Percentiles rank a stretch among this genome's conserved stretches.
Evolutionary conservation across 192 early-diverging fungal species (phyloP).

Genomic region (Chytriomyces sp.): DNA sequence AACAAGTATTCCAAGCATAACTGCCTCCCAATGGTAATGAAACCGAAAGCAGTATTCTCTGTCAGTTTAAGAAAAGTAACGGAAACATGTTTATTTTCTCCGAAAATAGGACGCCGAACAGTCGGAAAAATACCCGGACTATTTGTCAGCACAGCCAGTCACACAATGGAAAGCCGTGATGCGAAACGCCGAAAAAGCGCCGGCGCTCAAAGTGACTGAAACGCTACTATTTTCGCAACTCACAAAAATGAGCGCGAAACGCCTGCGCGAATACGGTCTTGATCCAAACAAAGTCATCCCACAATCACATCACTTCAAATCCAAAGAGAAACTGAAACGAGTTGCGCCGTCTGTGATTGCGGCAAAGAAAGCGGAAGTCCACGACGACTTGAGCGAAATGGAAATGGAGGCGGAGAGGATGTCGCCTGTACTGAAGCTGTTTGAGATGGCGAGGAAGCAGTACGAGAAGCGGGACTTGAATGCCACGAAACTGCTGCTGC

Average conservation of each 20-base stretch:
- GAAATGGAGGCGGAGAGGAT: constrained; percentile 9
- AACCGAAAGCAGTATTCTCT: too few relatives aligned
- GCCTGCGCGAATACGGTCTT: constrained; percentile 44
- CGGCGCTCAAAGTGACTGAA: constrained; percentile 41
- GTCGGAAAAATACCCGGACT: constrained; percentile 33
- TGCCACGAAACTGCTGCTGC: constrained; percentile 8
- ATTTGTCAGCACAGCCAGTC: constrained; percentile 51
- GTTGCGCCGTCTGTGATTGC: not conserved
- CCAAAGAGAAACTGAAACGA: constrained; percentile 16
- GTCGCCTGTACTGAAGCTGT: constrained; percentile 26
- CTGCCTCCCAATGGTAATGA: too few relatives aligned
- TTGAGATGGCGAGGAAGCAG: constrained; percentile 16
- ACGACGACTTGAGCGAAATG: constrained; percentile 32
- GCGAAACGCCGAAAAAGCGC: constrained; percentile 49
- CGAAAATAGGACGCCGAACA: not conserved
- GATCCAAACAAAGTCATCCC: constrained; percentile 41
- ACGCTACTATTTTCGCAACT: constrained; percentile 37
- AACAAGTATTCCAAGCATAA: too few relatives aligned
- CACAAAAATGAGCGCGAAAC: constrained; percentile 35
- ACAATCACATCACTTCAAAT: constrained; percentile 20
- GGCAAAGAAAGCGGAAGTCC: not conserved
- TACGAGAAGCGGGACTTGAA: constrained; percentile 22
- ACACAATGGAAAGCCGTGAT: constrained; percentile 59
- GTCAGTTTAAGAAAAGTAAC: not conserved
- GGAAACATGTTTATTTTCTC: not conserved